phyloP scores from a whole-genome alignment of 2,329 filamentous ascomycete species.

The Aulographum hederae region DNA sequence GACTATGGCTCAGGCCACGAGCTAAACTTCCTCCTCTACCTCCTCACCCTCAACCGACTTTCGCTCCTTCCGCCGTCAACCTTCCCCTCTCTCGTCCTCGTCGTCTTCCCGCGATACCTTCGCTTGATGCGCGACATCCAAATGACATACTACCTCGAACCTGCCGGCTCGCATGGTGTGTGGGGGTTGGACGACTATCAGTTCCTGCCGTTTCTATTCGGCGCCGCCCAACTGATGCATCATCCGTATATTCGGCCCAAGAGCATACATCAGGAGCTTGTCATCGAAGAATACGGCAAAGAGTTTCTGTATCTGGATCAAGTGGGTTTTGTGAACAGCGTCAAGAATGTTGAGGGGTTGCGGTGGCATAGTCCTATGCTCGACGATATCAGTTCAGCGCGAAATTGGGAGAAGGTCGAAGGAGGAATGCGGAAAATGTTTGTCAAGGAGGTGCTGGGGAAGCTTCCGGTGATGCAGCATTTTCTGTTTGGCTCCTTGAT shows the following conservation, averaged over 20 bases:
- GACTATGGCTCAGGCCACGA: conserved; percentile 97
- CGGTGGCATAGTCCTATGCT: conserved; percentile 98
- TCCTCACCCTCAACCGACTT: conserved; percentile 81
- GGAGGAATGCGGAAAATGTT: conserved; percentile 96
- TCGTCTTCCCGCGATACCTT: conserved; percentile 70
- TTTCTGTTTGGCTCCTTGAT: conserved; percentile 84
- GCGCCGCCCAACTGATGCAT: conserved; percentile 37
- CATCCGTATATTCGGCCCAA: conserved; percentile 39
- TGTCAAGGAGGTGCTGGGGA: conserved; percentile 74
- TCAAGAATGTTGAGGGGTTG: conserved; percentile 87
- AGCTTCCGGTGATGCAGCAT: conserved; percentile 96
- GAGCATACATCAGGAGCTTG: conserved; percentile 67
- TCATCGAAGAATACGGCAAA: conserved; percentile 66
- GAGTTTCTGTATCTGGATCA: conserved; percentile 88
- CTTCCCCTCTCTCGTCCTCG: conserved; percentile 57
- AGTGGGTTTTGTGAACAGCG: conserved; percentile 83
- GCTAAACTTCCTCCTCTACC: conserved; percentile 91
- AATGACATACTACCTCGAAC: conserved; percentile 87
- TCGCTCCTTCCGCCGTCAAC: conserved; percentile 40
- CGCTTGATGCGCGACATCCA: conserved; percentile 75
- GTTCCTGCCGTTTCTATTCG: conserved; percentile 33
- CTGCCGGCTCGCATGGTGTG: conserved; percentile 35
- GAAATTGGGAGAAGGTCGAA: conserved; percentile 83
- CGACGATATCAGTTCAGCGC: conserved; percentile 85
- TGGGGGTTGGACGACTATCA: conserved; percentile 36